Evolutionary conservation across 768 basidiomycete species (phyloP).

Genomic region (Artomyces pyxidatus): DNA sequence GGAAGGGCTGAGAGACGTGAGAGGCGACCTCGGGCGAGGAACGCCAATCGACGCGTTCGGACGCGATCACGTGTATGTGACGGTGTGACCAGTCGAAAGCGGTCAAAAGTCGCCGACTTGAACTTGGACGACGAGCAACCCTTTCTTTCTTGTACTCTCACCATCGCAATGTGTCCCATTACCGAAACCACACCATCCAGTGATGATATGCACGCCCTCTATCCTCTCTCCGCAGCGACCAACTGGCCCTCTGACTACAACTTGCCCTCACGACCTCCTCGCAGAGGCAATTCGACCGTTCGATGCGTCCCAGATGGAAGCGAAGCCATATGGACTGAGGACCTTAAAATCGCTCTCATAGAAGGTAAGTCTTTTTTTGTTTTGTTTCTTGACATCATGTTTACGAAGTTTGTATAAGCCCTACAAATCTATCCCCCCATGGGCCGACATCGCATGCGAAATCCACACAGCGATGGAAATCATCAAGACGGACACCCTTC

Average conservation of each 20-base stretch:
- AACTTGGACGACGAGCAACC: too few relatives aligned
- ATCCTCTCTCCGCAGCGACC: background rate
- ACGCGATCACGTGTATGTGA: conserved; percentile 5
- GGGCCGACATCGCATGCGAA: conserved; percentile 13
- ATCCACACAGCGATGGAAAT: background rate
- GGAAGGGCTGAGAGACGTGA: too few relatives aligned
- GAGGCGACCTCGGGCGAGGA: background rate
- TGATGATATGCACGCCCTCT: too few relatives aligned
- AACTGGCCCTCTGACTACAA: conserved; percentile 1
- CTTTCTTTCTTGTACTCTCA: too few relatives aligned
- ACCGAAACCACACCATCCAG: too few relatives aligned
- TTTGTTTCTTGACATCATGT: background rate
- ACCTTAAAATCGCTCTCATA: conserved; percentile 12
- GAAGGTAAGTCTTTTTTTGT: conserved; percentile 12
- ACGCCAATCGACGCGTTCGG: background rate
- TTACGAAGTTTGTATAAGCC: conserved; percentile 1
- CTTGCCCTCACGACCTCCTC: conserved; percentile 3
- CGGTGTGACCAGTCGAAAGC: background rate
- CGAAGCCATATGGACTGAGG: conserved; percentile 16
- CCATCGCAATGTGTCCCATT: too few relatives aligned
- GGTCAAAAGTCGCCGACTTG: too few relatives aligned
- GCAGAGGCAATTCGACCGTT: conserved; percentile 15
- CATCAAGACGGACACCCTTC: background rate
- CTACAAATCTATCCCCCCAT: conserved; percentile 15
- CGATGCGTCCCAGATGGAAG: conserved; percentile 14